A percentile compares a stretch with the other conserved stretches of the same genome.
Conservation (phyloP, 1,284 basidiomycete genomes). For the Salmacisia buchloeana region DNA sequence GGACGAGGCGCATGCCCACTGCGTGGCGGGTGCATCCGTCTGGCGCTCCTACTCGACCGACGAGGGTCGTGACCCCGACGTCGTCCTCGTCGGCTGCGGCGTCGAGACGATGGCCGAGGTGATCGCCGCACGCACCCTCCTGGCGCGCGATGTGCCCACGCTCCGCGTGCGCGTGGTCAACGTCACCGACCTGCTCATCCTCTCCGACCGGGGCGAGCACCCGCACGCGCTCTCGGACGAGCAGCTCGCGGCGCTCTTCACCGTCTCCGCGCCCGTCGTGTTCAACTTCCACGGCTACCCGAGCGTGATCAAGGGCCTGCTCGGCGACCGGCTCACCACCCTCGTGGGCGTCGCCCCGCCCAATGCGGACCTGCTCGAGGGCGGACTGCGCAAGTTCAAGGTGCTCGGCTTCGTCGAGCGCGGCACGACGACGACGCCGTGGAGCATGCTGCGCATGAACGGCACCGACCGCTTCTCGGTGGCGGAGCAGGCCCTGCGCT, state of each 20-base stretch:
- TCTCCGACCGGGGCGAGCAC: constrained; percentile 63
- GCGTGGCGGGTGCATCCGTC: constrained; percentile 51
- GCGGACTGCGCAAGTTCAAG: constrained; percentile 51
- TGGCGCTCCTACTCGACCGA: constrained; percentile 55
- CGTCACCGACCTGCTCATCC: constrained; percentile 66
- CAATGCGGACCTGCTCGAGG: constrained; percentile 49
- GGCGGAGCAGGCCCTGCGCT: constrained; percentile 52
- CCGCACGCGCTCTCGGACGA: constrained; percentile 68
- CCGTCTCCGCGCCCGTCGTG: constrained; percentile 56
- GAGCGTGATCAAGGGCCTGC: constrained; percentile 21
- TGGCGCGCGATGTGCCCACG: constrained; percentile 46
- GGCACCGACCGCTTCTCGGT: constrained; percentile 54
- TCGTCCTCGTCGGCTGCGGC: constrained; percentile 55
- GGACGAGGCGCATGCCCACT: constrained; percentile 52
- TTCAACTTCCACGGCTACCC: constrained; percentile 66
- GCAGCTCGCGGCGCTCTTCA: constrained; percentile 55
- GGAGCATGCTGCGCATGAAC: constrained; percentile 55
- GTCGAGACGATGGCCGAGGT: constrained; percentile 55
- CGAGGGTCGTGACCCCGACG: constrained; percentile 55
- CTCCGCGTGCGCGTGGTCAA: constrained; percentile 47
- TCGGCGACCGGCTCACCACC: constrained; percentile 23
- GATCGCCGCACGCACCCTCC: constrained; percentile 45
- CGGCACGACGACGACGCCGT: constrained; percentile 55
- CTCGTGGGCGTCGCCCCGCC: constrained; percentile 44
- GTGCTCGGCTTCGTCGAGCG: constrained; percentile 54